Base-by-base conservation (phyloP, 768 basidiomycete genomes). In the Russula virescens region DNA sequence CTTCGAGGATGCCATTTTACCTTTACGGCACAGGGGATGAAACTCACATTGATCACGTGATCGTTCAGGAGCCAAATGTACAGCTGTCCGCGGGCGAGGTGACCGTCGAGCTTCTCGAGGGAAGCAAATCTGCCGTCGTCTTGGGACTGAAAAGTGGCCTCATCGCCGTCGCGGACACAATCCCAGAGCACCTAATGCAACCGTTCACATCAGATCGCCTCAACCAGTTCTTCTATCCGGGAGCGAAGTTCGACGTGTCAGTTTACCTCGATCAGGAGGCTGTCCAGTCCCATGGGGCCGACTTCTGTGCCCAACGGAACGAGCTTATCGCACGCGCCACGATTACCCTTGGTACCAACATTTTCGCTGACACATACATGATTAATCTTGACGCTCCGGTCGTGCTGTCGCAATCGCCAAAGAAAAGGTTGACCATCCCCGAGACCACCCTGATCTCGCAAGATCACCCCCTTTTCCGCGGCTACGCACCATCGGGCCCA, bases 1-100 rank as follows among this genome's bases (percentile, higher is more conserved):
- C 72, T 40, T 58, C 62, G 19, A 61, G 56, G 42, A 76, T 72
- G 66, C 77, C 76, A 5, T 79, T 79, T 70, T 78, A 76, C 65
- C 63, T 79, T 21, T 80, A 77, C 50, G 76, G 78, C 25, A 71
- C 71, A 8, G 11, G 47, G 5, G 48, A 60, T 46, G 67, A 75
- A 47, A 51, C 58, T 28, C 72, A 76, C 68, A 67, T 79, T 55
- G 76, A 77, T 46, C 78, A 79, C 61, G 35, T 71, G 42, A 64
- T 71, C 46, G 48, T 71, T 21, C 55, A 46, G 25, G 67, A 55
- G 2, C 69, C 70, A 40, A 71, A 71, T 23, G 65, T 62, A 21
- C 71, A 70, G 58, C 21, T 71, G 18, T 58, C 61, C 9, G 65
- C 68, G n/a, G 64, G 64, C 46, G 48, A 59, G 11, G 66, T 70